Base-by-base conservation (phyloP, 306 rosid genomes). In the Cicer yamashitae region DNA sequence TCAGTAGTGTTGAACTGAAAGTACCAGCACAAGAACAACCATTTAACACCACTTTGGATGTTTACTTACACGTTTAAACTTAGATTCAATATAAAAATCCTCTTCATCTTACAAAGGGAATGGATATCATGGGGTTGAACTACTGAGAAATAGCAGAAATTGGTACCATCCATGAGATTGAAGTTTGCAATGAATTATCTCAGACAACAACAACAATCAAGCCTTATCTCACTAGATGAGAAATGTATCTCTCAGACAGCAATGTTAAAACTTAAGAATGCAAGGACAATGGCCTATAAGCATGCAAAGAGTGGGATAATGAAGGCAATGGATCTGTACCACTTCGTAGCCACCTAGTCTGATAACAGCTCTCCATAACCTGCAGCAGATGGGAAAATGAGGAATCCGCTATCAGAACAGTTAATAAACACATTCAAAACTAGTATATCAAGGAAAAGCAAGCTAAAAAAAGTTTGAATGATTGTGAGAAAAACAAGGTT, bases 331-430 rank as follows among this genome's bases (percentile, higher is more conserved):
- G n/a, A 77, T 66, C 30, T 81, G 8, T 88, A 91, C 97, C 91
- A 88, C 84, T 8, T 92, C 96, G 15, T 92, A 89, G 78, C 97
- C 97, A 3, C 97, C 96, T 54, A 88, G 81, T 78, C 56, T 86
- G 83, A 84, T 78, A 62, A 92, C 97, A 80, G 97, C 91, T 84
- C 90, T 92, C 97, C 97, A 92, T 79, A 92, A 77, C 89, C 97
- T 89, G 71, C 90, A 83, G 13, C 56, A 3, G 22, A 82, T 15
- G 41, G 53, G 63, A 77, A 70, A 71, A 58, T 62, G 14, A 65
- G 54, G 71, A 67, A 73, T 56, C 51, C 7, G 2, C 50, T 51
- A 82, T 40, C 34, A 73, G 68, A 72, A 30, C 72, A 50, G 66
- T 67, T 38, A 58, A 73, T 12, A 61, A 78, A 67, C 18, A 67